Evolutionary conservation across 2,329 filamentous ascomycete genomes (phyloP).

Genomic region (Colletotrichum sp.): DNA sequence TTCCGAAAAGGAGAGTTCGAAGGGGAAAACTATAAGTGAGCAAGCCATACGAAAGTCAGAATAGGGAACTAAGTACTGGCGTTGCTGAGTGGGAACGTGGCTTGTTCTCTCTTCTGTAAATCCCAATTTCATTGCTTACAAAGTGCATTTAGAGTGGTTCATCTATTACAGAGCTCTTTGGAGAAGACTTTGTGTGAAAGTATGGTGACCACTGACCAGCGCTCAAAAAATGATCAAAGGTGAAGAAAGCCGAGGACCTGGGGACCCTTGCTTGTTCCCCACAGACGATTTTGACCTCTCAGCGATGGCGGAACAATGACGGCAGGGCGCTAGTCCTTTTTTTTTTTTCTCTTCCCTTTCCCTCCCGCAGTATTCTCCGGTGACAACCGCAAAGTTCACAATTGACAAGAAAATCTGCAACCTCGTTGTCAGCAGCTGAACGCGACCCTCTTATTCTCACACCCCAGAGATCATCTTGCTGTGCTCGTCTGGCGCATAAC

Average conservation of each 20-base stretch:
- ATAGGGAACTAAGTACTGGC: neutral
- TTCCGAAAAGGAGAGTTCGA: neutral
- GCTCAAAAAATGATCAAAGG: neutral
- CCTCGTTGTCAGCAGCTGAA: neutral
- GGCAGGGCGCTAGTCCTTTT: neutral
- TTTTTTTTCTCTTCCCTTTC: neutral
- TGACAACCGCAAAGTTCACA: neutral
- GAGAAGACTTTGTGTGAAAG: neutral
- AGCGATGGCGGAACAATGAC: conserved; percentile 9
- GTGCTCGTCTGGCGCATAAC: neutral
- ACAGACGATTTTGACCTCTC: conserved; percentile 8
- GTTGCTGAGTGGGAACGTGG: neutral
- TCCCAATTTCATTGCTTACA: neutral
- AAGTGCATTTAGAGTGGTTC: neutral
- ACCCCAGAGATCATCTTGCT: neutral
- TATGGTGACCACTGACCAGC: neutral
- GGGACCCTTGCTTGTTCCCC: neutral
- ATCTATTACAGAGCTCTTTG: neutral
- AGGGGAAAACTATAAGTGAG: neutral
- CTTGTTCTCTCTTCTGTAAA: neutral
- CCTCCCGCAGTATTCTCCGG: neutral
- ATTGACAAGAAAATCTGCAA: neutral
- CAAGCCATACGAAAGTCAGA: neutral
- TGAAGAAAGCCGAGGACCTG: conserved; percentile 5
- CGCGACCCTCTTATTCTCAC: neutral